Base-by-base conservation (phyloP, 257 asterid species). In the Salvia rosmarinus region DNA sequence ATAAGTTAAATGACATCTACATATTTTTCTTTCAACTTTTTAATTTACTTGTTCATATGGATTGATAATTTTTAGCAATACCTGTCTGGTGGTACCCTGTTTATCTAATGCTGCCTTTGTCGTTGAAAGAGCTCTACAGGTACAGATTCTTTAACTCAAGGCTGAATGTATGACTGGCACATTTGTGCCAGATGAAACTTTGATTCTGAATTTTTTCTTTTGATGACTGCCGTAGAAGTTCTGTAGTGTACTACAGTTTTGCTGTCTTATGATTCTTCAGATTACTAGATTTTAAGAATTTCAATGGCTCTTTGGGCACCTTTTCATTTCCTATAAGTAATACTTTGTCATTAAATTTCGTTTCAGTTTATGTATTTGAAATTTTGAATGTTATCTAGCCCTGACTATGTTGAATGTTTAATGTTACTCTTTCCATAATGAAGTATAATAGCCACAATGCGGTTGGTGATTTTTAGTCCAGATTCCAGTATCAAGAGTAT, bases 41-140 rank as follows among this genome's bases (percentile, higher is more conserved):
- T 25, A 10, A 60, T 54, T 71, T 68, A 30, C 64, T 47, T 57
- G 50, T 21, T 52, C 60, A 46, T 74, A 32, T 82, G 71, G 35
- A 46, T 42, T 42, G 61, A 35, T 66, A 23, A 37, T 49, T 16
- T 35, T 42, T 43, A 42, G 37, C 44, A 43, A 54, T 10, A 28
- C 64, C 77, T 35, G 37, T 13, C 25, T 67, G 67, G 14, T 78
- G 71, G 70, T 65, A 59, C 69, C 35, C 65, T 17, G 51, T 73
- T 57, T 60, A 51, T 69, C 79, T 75, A 64, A 71, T 81, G 70
- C 74, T 76, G 59, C 74, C 44, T 77, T 74, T 80, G 19, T 77
- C 64, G 59, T 74, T 55, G 69, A 73, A 68, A 80, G 76, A 76
- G 70, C 63, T 64, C 72, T 79, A 68, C 87, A 78, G 82, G 84